phyloP scores from a whole-genome alignment of 441 rosid species.

The Syzygium malaccense region DNA sequence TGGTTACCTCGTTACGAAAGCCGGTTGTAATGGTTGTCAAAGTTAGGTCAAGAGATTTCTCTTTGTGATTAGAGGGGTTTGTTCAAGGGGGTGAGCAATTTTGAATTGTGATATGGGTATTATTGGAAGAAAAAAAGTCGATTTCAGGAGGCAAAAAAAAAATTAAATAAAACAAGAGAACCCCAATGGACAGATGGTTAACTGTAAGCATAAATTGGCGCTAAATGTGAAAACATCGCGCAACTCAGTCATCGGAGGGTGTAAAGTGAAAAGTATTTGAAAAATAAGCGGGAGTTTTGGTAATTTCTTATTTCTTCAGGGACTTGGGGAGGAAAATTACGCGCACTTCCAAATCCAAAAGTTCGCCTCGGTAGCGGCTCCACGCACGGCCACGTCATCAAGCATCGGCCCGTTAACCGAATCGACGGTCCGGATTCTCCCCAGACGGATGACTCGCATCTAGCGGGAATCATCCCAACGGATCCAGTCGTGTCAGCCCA shows the following conservation, averaged over 20 bases:
- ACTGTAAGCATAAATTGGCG: fast-evolving
- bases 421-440: not conserved
- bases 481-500: not conserved
- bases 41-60: not conserved
- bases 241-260: fast-evolving
- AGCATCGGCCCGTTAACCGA: not conserved
- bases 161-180: not conserved
- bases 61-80: not conserved
- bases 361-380: not conserved
- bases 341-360: not conserved
- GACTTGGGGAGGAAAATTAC: not conserved
- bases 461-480: not conserved
- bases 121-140: not conserved
- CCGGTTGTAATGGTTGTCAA: not conserved
- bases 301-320: not conserved
- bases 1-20: not conserved
- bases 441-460: not conserved
- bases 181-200: not conserved
- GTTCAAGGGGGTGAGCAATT: not conserved
- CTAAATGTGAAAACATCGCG: not conserved
- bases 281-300: not conserved
- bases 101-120: fast-evolving
- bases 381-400: not conserved
- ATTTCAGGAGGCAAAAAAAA: fast-evolving
- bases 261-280: not conserved